phyloP scores from a whole-genome alignment of 768 basidiomycete genomes.

The Russula compacta region DNA sequence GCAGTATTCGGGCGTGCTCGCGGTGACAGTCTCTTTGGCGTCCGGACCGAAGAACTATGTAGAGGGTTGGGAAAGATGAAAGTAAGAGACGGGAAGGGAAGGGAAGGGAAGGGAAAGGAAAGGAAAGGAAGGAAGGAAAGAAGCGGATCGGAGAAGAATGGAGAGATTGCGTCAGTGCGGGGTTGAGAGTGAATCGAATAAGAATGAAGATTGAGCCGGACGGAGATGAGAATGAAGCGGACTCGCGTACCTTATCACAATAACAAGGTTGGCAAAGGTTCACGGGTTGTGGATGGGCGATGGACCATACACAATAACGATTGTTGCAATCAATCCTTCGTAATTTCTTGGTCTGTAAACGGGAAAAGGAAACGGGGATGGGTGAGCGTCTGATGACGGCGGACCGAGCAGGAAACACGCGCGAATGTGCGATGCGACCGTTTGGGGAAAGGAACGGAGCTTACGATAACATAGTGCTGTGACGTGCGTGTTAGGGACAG shows the following conservation, averaged over 20 bases:
- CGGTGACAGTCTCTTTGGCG: slow-evolving; percentile 48
- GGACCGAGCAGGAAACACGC: slow-evolving; percentile 1
- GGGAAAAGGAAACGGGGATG: slow-evolving; percentile 4
- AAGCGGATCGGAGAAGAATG: not conserved
- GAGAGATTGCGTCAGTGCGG: slow-evolving; percentile 4
- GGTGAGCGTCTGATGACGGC: slow-evolving; percentile 11
- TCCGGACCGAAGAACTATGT: slow-evolving; percentile 68
- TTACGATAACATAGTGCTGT: slow-evolving; percentile 62
- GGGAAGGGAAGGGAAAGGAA: not conserved
- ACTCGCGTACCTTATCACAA: slow-evolving; percentile 35
- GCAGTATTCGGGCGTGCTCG: slow-evolving; percentile 36
- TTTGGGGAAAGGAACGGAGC: slow-evolving; percentile 24
- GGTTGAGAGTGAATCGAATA: not conserved
- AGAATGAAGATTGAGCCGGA: not conserved
- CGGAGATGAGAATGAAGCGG: slow-evolving; percentile 3
- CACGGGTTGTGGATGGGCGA: slow-evolving; percentile 29
- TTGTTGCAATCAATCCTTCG: slow-evolving; percentile 48
- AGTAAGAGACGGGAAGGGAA: not conserved
- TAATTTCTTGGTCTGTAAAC: slow-evolving; percentile 39
- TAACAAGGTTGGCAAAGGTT: slow-evolving; percentile 31
- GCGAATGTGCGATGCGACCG: slow-evolving; percentile 7
- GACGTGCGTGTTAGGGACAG: slow-evolving; percentile 15
- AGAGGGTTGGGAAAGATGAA: too few relatives aligned
- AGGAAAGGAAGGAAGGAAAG: not conserved
- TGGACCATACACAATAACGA: slow-evolving; percentile 35